Base-by-base conservation (phyloP, 805 yeast genomes). In the Nakazawaea wyomingensis region DNA sequence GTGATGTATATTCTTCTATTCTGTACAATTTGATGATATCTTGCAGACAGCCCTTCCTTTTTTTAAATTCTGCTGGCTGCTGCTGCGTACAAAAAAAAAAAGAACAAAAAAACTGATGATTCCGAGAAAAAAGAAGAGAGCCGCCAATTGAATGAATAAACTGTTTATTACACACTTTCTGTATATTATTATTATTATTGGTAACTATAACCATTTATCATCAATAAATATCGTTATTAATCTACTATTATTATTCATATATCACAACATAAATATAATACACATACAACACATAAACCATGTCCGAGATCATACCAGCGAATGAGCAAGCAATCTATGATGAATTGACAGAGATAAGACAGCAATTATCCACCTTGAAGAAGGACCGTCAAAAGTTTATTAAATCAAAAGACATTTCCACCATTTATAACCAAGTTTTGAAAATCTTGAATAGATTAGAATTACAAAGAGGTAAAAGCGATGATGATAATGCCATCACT, bases 331-430 rank as follows among this genome's bases (percentile, higher is more conserved):
- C 39, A 5, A 51, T 76, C 37, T 65, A 68, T 43, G 61, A 64
- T 18, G 62, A 67, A 34, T 55, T 78, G 11, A 52, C 68, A 2
- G 64, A 56, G 14, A 68, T 72, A 27, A 67, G 82, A 50, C 61
- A 62, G 29, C 50, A 56, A 7, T 57, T 78, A 11, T 65, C 78
- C 0, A 54, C 57, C 8, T 57, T 76, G 52, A 85, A 84, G 55
- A 78, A 77, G 57, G 83, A 84, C 60, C 71, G 89, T 44, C 61
- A 71, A 26, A 79, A 77, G 45, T 85, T 72, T 51, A 68, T 85
- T 53, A 78, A 78, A 57, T 80, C 89, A 17, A 74, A 76, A 50
- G 88, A 80, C 51, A 81, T 85, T n/a, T 71, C 73, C 50, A 54
- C 61, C 9, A 70, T 78, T 18, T 85, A 85, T 51, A 76, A 76